A percentile compares a stretch with the other conserved stretches of the same genome.
Evolutionary conservation across 2,329 filamentous ascomycete genomes (phyloP).

Genomic region (Fusarium verticillioides): DNA sequence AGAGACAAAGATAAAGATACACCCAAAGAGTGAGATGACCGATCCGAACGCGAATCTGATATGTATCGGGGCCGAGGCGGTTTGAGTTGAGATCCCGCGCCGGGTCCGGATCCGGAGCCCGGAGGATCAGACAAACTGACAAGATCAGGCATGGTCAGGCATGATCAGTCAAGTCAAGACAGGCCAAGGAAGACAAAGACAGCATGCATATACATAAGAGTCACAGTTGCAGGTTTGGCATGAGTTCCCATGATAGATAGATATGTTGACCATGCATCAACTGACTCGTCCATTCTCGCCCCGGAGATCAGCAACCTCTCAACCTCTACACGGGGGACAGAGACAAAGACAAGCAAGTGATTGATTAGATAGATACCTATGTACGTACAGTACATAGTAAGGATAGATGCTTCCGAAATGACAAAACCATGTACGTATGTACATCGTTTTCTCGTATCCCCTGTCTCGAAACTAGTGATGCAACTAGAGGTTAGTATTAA

Average conservation of each 20-base stretch:
- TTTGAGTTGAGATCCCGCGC: neutral
- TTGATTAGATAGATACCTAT: slow-evolving; percentile 22
- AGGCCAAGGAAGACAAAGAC: neutral
- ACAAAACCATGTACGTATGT: neutral
- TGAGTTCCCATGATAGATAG: neutral
- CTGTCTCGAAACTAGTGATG: slow-evolving; percentile 15
- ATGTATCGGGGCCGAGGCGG: slow-evolving; percentile 9
- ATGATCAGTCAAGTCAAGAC: neutral
- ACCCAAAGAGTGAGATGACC: neutral
- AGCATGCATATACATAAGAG: neutral
- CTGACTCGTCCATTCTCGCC: neutral
- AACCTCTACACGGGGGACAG: neutral
- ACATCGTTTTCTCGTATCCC: slow-evolving; percentile 4
- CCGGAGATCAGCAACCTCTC: neutral
- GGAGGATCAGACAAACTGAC: neutral
- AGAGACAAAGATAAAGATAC: neutral
- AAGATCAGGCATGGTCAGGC: neutral
- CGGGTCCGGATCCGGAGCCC: slow-evolving; percentile 11
- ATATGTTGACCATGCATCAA: neutral
- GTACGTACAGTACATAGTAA: too few species aligned
- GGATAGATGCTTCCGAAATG: neutral
- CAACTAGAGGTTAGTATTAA: slow-evolving; percentile 5
- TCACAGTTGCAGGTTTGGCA: neutral
- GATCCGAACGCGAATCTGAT: slow-evolving; percentile 1
- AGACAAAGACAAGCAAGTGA: neutral